Conservation (phyloP, 169 alveolate species). For the Plasmodium coatneyi region DNA sequence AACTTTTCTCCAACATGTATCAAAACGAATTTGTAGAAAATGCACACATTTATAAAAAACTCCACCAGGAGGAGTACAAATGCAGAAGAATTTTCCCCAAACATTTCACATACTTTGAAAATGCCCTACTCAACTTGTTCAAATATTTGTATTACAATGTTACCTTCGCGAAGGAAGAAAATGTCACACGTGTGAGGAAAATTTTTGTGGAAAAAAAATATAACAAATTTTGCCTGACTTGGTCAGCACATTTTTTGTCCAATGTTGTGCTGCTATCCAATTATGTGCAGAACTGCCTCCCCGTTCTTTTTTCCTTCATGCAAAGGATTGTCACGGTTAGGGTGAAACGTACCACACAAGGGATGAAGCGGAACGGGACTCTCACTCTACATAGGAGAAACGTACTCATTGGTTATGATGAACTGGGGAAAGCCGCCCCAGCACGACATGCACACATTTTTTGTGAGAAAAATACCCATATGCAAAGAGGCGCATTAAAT, state of each 20-base stretch:
- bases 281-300: conserved; percentile 53
- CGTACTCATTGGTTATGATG: neutral
- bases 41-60: neutral
- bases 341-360: neutral
- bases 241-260: conserved; percentile 50
- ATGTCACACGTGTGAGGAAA: neutral
- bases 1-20: conserved; percentile 22
- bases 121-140: neutral
- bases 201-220: conserved; percentile 8
- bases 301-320: conserved; percentile 41
- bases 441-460: neutral
- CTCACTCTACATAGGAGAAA: neutral
- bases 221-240: neutral
- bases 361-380: neutral
- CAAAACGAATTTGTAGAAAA: conserved; percentile 28
- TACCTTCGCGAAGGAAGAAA: neutral
- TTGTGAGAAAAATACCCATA: neutral
- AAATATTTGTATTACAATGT: conserved; percentile 22
- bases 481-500: neutral
- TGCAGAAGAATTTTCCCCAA: neutral
- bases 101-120: conserved; percentile 52
- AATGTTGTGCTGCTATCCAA: conserved; percentile 53
- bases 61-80: conserved; percentile 23
- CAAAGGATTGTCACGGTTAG: neutral
- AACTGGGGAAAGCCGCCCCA: neutral